Percentiles rank a stretch among this genome's conserved stretches.
Conservation (phyloP, 1,139 yeast genomes). For the Scheffersomyces segobiensis region DNA sequence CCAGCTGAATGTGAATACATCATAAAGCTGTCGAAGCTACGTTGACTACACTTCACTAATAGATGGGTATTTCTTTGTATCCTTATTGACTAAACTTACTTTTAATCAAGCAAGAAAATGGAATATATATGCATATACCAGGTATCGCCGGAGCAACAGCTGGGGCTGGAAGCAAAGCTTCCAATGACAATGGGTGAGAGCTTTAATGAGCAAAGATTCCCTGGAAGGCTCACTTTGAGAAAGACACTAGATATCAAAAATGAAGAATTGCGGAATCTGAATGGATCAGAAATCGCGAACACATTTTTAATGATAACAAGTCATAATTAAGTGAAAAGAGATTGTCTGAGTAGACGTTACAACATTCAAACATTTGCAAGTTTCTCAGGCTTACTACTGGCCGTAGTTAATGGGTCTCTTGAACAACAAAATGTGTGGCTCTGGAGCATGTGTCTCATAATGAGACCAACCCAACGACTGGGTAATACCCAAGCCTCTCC, state of each 20-base stretch:
- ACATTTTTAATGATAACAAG: not conserved
- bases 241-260: not conserved
- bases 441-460: conserved; percentile 97
- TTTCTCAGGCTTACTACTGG: conserved; percentile 8
- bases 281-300: not conserved
- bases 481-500: conserved; percentile 98
- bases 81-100: not conserved
- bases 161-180: not conserved
- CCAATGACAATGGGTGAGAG: not conserved
- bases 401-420: conserved; percentile 58
- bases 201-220: not conserved
- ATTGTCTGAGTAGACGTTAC: not conserved
- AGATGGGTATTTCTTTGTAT: not conserved
- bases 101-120: not conserved
- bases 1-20: not conserved
- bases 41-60: not conserved
- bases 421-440: conserved; percentile 92
- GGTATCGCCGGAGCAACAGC: not conserved
- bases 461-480: conserved; percentile 98
- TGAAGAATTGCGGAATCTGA: not conserved
- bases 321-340: not conserved
- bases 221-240: not conserved
- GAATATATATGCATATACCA: not conserved
- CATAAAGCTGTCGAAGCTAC: not conserved
- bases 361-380: not conserved